phyloP scores from a whole-genome alignment of 2,329 filamentous ascomycete species.

The Cadophora gregata region DNA sequence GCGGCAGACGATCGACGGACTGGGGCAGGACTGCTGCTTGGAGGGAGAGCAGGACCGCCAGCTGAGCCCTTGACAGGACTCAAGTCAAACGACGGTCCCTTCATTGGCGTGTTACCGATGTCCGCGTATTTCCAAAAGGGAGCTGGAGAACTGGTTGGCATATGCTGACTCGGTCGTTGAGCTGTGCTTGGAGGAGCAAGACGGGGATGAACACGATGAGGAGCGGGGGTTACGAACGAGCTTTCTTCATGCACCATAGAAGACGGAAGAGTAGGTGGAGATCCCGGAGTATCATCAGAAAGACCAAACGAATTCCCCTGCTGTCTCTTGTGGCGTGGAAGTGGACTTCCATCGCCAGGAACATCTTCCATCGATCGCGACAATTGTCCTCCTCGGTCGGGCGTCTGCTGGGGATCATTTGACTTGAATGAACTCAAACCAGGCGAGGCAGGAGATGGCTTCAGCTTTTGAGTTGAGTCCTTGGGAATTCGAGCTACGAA shows the following conservation, averaged over 20 bases:
- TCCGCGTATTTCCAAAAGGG: conserved; percentile 90
- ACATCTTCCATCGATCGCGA: conserved; percentile 36
- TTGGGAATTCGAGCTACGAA: conserved; percentile 48
- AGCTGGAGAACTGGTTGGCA: conserved; percentile 84
- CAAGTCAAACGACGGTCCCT: conserved; percentile 57
- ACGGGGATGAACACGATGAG: conserved; percentile 73
- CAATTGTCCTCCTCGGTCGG: conserved; percentile 56
- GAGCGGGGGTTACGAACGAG: conserved; percentile 74
- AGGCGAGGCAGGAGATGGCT: conserved; percentile 62
- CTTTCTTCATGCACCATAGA: conserved; percentile 67
- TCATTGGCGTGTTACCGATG: conserved; percentile 73
- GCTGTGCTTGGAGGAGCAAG: conserved; percentile 81
- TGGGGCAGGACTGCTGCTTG: conserved; percentile 64
- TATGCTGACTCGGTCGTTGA: conserved; percentile 82
- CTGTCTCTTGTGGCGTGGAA: conserved; percentile 60
- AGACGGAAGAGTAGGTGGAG: conserved; percentile 63
- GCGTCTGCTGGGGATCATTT: conserved; percentile 57
- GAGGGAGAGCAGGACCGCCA: conserved; percentile 46
- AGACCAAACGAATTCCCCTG: conserved; percentile 52
- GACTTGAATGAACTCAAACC: conserved; percentile 56
- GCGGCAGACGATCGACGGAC: conserved; percentile 34
- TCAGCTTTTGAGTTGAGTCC: conserved; percentile 61
- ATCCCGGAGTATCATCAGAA: conserved; percentile 60
- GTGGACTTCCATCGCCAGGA: conserved; percentile 61
- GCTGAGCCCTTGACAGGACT: conserved; percentile 59